Base-by-base conservation (phyloP, 345 rosid genomes). In the Cochlearia excelsa region DNA sequence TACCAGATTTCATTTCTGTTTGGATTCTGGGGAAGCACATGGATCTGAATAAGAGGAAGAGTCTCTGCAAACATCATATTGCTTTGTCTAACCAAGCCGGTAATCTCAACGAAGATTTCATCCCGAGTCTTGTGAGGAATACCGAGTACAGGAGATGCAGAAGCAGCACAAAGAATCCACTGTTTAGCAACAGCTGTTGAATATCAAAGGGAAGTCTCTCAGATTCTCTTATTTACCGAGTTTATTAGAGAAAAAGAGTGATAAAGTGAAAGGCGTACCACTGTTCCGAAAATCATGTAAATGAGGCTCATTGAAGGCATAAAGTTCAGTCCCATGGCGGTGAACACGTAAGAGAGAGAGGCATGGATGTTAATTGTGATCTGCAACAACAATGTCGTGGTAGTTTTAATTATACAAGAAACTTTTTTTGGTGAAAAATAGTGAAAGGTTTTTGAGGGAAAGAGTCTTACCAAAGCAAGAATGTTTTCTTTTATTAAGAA, bases 401-500 rank as follows among this genome's bases (percentile, higher is more conserved):
- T 5, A 48, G 26, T 47, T 39, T 33, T 33, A 41, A 26, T 48
- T 42, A 1, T 41, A 29, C n/a, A 56, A 23, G 47, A 34, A 16
- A 8, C 35, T 48, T 41, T 39, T n/a, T 10, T 27, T 11, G n/a
- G 56, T 45, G 46, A 30, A 31, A 44, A 35, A 41, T 49, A 26
- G 7, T 54, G 29, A 9, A 7, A 0, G 30, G 30, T 3, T 50
- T 47, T 28, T 44, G 29, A 46, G 37, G 44, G 30, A 45, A 27
- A 46, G 39, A 58, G 5, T 45, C 58, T 74, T 81, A 92, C 96
- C 86, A 92, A 74, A 57, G 82, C 93, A 30, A 88, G 85, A 69
- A 92, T 88, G 68, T 88, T 92, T 70, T 92, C 98, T 77, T 86
- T 80, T 78, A 88, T 88, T 59, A 92, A 76, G 81, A 92, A 92